These are phyloP conservation scores for Claviceps sp. DNA, from an alignment of 2,329 filamentous ascomycete genomes.

Conservation along the genomic window DNA sequence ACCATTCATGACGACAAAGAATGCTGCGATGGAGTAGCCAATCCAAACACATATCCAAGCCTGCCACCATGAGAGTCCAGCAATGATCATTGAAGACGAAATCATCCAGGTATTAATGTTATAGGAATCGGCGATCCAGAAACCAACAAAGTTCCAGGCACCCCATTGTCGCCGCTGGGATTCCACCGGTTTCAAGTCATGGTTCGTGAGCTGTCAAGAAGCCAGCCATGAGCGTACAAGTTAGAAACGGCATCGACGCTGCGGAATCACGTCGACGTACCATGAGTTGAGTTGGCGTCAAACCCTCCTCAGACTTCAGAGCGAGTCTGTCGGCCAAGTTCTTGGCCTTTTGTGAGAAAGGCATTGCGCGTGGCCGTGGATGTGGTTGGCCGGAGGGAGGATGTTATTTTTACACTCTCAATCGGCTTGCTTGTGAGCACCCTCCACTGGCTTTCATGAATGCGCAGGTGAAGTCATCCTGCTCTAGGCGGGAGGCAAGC, in stretches of 20 bases:
- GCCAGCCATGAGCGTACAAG: neutral
- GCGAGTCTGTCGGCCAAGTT: conserved; percentile 47
- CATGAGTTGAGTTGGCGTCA: conserved; percentile 71
- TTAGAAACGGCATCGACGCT: neutral
- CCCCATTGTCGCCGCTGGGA: conserved; percentile 70
- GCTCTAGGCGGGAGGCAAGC: no score
- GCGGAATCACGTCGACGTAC: conserved; percentile 21
- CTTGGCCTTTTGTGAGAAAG: conserved; percentile 14
- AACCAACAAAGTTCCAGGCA: conserved; percentile 76
- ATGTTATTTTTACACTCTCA: no score
- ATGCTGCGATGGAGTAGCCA: conserved; percentile 64
- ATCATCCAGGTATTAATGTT: conserved; percentile 96
- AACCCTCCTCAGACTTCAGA: conserved; percentile 61
- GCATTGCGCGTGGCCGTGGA: neutral
- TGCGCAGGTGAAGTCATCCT: no score
- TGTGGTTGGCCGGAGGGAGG: neutral
- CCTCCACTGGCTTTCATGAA: no score
- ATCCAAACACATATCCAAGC: conserved; percentile 81
- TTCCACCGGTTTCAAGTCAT: conserved; percentile 72
- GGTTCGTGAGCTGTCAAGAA: conserved; percentile 52
- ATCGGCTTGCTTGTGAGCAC: neutral
- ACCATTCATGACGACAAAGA: conserved; percentile 65
- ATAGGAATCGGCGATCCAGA: conserved; percentile 76
- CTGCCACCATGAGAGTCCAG: conserved; percentile 81
- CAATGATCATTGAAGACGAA: conserved; percentile 65